A percentile compares a stretch with the other conserved stretches of the same genome.
Evolutionary conservation across 1,139 yeast genomes (phyloP).

Genomic region (Eremothecium cymbalariae): DNA sequence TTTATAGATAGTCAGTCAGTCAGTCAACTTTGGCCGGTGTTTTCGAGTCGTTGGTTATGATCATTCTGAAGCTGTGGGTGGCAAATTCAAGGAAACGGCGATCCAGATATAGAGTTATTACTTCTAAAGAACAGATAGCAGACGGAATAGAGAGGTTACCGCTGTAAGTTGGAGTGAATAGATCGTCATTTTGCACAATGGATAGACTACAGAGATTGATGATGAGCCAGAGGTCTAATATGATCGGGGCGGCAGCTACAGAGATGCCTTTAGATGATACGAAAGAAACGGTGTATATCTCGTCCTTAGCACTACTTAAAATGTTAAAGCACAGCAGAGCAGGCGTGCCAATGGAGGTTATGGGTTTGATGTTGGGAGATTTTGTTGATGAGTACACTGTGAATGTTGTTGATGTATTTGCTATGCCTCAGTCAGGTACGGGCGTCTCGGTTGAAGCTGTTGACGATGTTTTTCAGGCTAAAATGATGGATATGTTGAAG

Average conservation of each 20-base stretch:
- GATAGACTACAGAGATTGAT: constrained; percentile 65
- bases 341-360: constrained; percentile 99
- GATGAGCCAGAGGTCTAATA: constrained; percentile 50
- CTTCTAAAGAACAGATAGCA: no score
- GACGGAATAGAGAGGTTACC: no score
- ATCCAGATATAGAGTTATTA: no score
- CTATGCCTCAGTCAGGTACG: constrained; percentile 98
- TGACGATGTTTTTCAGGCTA: constrained; percentile 96
- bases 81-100: constrained; percentile 3
- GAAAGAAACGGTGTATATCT: constrained; percentile 92
- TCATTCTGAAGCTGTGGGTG: background rate
- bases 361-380: constrained; percentile 99
- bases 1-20: no score
- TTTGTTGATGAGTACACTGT: constrained; percentile 97
- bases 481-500: constrained; percentile 99
- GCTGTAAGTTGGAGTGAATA: background rate
- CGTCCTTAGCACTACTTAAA: constrained; percentile 87
- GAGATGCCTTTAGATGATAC: constrained; percentile 87
- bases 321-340: constrained; percentile 98
- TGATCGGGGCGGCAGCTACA: constrained; percentile 48
- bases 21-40: no score
- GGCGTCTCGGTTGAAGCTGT: constrained; percentile 99
- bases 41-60: no score
- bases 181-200: constrained; percentile 34
- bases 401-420: constrained; percentile 95